phyloP scores from a whole-genome alignment of 2,329 filamentous ascomycete genomes.

The Taxawa tesnikishii region DNA sequence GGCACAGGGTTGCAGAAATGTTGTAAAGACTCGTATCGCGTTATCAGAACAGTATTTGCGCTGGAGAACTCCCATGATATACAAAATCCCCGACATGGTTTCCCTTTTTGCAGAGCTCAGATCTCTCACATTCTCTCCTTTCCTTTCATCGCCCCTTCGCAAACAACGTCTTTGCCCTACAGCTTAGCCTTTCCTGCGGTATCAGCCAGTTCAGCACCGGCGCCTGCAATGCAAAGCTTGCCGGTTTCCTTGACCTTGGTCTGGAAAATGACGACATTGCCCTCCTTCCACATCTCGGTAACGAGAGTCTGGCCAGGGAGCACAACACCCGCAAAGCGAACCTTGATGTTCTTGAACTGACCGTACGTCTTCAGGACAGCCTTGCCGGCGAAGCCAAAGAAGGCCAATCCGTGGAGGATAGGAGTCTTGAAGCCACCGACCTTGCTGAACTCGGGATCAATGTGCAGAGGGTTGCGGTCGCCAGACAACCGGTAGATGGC shows the following conservation, averaged over 20 bases:
- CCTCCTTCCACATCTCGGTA: slow-evolving; percentile 92
- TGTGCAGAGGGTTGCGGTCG: slow-evolving; percentile 91
- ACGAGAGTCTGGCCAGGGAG: slow-evolving; percentile 78
- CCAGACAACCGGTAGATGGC: slow-evolving; percentile 87
- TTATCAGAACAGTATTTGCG: too few species aligned
- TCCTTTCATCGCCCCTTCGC: too few species aligned
- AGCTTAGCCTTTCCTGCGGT: slow-evolving; percentile 36
- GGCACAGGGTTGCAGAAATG: too few species aligned
- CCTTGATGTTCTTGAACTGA: slow-evolving; percentile 80
- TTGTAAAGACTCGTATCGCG: too few species aligned
- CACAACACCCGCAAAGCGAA: slow-evolving; percentile 77
- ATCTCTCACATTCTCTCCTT: too few species aligned
- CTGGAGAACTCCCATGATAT: too few species aligned
- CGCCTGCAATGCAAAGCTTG: slow-evolving; percentile 73
- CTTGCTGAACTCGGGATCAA: slow-evolving; percentile 89
- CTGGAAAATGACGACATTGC: slow-evolving; percentile 69
- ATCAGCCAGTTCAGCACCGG: slow-evolving; percentile 60
- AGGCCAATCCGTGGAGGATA: slow-evolving; percentile 95
- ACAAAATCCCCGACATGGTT: too few species aligned
- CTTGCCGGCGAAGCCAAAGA: slow-evolving; percentile 83
- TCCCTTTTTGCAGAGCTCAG: too few species aligned
- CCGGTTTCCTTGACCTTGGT: slow-evolving; percentile 84
- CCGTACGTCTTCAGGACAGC: slow-evolving; percentile 79
- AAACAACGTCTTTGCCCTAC: slow-evolving; percentile 17
- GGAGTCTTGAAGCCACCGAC: slow-evolving; percentile 89